Conservation (phyloP, 768 basidiomycete genomes). For the Hericium alpestre region DNA sequence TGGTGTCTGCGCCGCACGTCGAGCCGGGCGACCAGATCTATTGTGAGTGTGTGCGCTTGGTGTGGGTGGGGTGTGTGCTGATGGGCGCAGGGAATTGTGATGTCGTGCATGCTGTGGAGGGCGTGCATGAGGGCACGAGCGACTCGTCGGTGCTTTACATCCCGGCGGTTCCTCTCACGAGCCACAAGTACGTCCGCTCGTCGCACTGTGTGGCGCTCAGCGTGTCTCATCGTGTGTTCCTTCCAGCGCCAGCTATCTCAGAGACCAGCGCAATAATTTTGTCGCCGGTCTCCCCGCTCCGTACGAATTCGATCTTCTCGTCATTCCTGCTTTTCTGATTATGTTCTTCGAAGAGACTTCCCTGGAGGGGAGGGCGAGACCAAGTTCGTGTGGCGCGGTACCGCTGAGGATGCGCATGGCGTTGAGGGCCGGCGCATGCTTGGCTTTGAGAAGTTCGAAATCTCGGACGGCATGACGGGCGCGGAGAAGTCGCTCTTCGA, state of each 20-base stretch:
- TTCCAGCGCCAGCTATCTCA: constrained; percentile 42
- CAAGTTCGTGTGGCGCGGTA: constrained; percentile 29
- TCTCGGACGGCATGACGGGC: background rate
- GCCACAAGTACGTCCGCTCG: constrained; percentile 24
- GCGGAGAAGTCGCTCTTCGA: constrained; percentile 4
- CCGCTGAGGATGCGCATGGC: constrained; percentile 25
- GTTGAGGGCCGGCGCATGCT: constrained; percentile 6
- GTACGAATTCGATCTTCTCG: background rate
- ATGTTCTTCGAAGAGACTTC: constrained; percentile 37
- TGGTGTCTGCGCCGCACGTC: constrained; percentile 64
- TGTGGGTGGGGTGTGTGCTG: background rate
- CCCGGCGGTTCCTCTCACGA: constrained; percentile 57
- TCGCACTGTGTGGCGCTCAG: too few relatives aligned
- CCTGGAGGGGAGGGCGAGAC: constrained; percentile 35
- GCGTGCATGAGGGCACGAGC: constrained; percentile 38
- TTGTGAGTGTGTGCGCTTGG: constrained; percentile 23
- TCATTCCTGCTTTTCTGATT: background rate
- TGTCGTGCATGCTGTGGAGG: constrained; percentile 36
- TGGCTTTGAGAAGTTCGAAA: constrained; percentile 9
- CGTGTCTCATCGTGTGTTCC: too few relatives aligned
- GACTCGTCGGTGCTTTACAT: constrained; percentile 76
- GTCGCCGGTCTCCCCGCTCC: constrained; percentile 51
- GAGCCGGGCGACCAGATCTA: constrained; percentile 70
- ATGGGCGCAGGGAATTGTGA: constrained; percentile 23
- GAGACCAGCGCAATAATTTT: constrained; percentile 53